Conservation (phyloP, 148 eudicot species). For the Amaranthus hypochondriacus region DNA sequence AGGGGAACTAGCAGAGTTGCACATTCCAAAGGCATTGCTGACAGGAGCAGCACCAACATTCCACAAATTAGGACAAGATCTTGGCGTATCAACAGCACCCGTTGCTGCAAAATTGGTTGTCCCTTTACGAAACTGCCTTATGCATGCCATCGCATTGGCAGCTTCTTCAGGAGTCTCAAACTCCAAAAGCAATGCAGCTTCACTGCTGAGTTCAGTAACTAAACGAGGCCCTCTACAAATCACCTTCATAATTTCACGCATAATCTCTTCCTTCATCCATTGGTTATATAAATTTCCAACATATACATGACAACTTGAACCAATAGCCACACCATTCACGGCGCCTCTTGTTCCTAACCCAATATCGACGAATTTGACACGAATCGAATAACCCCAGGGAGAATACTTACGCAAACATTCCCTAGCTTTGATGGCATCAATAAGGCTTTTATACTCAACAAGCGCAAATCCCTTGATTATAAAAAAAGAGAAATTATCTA, state of each 20-base stretch:
- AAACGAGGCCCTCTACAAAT: slow-evolving; percentile 60
- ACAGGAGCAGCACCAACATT: slow-evolving; percentile 33
- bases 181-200: slow-evolving; percentile 83
- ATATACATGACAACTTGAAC: slow-evolving; percentile 79
- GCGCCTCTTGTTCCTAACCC: slow-evolving; percentile 78
- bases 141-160: slow-evolving; percentile 55
- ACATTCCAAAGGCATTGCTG: slow-evolving; percentile 30
- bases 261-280: slow-evolving; percentile 79
- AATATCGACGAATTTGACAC: slow-evolving; percentile 75
- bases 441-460: slow-evolving; percentile 63
- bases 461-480: slow-evolving; percentile 63
- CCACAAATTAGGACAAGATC: slow-evolving; percentile 34
- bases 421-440: slow-evolving; percentile 87
- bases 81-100: slow-evolving; percentile 33
- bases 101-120: slow-evolving; percentile 28
- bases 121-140: slow-evolving; percentile 64
- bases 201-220: slow-evolving; percentile 68
- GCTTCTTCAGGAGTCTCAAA: slow-evolving; percentile 94
- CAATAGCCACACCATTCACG: slow-evolving; percentile 68
- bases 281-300: slow-evolving; percentile 62
- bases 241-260: slow-evolving; percentile 58
- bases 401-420: slow-evolving; percentile 63
- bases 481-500: slow-evolving; percentile 53
- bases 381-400: slow-evolving; percentile 77
- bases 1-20: slow-evolving; percentile 48